Base-by-base conservation (phyloP, 1,284 basidiomycete species). In the Heterobasidion irregulare region DNA sequence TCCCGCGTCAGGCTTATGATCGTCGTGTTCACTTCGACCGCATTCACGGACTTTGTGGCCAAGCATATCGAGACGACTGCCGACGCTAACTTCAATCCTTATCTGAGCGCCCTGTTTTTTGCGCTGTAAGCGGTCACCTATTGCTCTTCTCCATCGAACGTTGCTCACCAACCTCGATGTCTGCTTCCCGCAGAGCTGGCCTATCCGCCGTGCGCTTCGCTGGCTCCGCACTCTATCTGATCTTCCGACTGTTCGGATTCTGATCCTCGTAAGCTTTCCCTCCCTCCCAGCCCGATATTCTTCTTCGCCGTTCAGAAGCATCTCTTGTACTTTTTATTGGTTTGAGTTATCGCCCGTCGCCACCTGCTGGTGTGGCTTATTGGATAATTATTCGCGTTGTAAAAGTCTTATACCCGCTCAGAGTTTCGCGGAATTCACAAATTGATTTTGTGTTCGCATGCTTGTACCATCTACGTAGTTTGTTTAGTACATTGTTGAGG, bases 101-200 rank as follows among this genome's bases (percentile, higher is more conserved):
- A 94, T 66, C 78, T 94, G 56, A 83, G 79, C 26, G 86, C 89
- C 74, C 77, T 93, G 58, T 93, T 94, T 76, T 84, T 80, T 66
- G 82, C 86, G 41, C 81, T 94, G 79, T 89, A 66, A 69, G 87
- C 82, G 15, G 35, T 52, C 52, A 34, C 19, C n/a, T 43, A 10
- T 34, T 47, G 1, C 16, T 47, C 15, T 59, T 38, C 52, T 36
- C 57, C 50, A 41, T 56, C 26, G 47, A 53, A 19, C 16, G 15
- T 33, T 46, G 10, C 48, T 49, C 18, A 58, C 53, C 59, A 44
- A 57, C 43, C 32, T 32, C 53, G 13, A 54, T 36, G 13, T 26
- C 44, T 13, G 1, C 16, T 57, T 44, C 56, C 55, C 57, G 18
- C 65, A 89, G 86, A 62, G 86, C 92, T 65, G 86, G 81, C 57